These are phyloP conservation scores for Trametes polyzona DNA, from an alignment of 1,284 basidiomycete species.

Conservation along the genomic window DNA sequence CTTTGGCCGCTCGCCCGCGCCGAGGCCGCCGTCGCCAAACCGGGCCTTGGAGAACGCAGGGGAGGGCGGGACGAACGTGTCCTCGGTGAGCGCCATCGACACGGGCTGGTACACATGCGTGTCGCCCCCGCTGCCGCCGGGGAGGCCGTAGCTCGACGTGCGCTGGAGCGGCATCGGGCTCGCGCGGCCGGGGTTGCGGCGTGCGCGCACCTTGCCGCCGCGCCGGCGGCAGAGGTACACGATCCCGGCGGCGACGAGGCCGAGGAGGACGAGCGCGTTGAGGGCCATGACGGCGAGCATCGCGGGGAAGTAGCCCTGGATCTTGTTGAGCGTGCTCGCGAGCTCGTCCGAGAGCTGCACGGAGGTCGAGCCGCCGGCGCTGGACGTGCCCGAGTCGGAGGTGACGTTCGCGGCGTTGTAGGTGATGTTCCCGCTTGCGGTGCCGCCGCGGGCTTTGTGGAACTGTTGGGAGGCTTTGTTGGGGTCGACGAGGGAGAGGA, in stretches of 20 bases:
- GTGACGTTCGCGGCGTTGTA: constrained; percentile 57
- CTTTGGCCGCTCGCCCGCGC: constrained; percentile 42
- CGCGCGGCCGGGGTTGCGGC: constrained; percentile 52
- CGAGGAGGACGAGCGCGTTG: constrained; percentile 67
- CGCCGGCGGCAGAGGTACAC: constrained; percentile 50
- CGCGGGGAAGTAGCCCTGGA: constrained; percentile 66
- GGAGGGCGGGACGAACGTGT: constrained; percentile 68
- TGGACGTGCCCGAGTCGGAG: constrained; percentile 41
- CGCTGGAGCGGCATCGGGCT: constrained; percentile 55
- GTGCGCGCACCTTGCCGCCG: constrained; percentile 40
- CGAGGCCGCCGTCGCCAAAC: constrained; percentile 37
- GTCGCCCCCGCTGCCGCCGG: constrained; percentile 10
- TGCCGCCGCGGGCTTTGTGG: constrained; percentile 64
- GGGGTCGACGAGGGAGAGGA: constrained; percentile 70
- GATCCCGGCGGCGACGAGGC: constrained; percentile 55
- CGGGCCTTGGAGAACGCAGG: constrained; percentile 58
- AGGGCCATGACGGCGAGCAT: constrained; percentile 73
- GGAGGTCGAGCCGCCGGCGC: constrained; percentile 36
- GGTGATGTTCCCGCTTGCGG: constrained; percentile 64
- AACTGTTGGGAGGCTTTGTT: constrained; percentile 72
- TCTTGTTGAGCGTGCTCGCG: constrained; percentile 57
- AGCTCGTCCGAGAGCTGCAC: constrained; percentile 58
- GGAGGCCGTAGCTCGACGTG: constrained; percentile 28
- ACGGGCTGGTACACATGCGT: constrained; percentile 60
- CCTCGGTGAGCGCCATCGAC: constrained; percentile 76